These are phyloP conservation scores for Isabelozyma pseudorhagii DNA, from an alignment of 805 yeast genomes.

Conservation along the genomic window DNA sequence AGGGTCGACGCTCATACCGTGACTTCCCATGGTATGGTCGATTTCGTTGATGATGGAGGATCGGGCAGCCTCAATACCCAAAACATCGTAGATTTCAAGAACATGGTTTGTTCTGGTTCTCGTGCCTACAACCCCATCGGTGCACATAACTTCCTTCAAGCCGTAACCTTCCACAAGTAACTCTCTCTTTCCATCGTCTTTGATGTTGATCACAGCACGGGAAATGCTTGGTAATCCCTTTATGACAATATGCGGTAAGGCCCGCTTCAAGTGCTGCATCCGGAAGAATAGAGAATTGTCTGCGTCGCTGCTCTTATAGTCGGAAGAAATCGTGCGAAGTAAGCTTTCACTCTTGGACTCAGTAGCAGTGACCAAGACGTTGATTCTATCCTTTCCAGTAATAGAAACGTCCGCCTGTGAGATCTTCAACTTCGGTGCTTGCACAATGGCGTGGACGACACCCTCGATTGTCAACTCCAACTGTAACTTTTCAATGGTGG, in stretches of 20 bases:
- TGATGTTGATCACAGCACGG: constrained; percentile 93
- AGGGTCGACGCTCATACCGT: constrained; percentile 99
- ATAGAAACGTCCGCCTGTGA: constrained; percentile 67
- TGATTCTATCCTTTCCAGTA: constrained; percentile 61
- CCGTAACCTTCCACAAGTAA: constrained; percentile 97
- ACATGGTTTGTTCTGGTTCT: constrained; percentile 90
- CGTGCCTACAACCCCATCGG: constrained; percentile 92
- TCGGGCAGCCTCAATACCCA: constrained; percentile 98
- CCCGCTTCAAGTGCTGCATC: constrained; percentile 85
- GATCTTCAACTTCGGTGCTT: constrained; percentile 89
- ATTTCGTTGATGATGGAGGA: constrained; percentile 89
- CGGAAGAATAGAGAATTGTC: constrained; percentile 68
- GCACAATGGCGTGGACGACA: constrained; percentile 75
- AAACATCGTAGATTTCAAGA: constrained; percentile 79
- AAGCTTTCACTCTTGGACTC: constrained; percentile 36
- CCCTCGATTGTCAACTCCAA: constrained; percentile 84
- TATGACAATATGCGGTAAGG: constrained; percentile 81
- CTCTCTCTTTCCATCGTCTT: constrained; percentile 83
- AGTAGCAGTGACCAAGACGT: constrained; percentile 51
- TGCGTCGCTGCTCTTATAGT: constrained; percentile 29
- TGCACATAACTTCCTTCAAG: constrained; percentile 90
- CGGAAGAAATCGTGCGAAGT: constrained; percentile 33
- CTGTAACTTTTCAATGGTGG: constrained; percentile 85
- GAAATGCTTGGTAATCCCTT: constrained; percentile 90
- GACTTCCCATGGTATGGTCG: constrained; percentile 96